These are phyloP conservation scores for Salix brachista DNA, from an alignment of 345 rosid species.

Conservation along the genomic window DNA sequence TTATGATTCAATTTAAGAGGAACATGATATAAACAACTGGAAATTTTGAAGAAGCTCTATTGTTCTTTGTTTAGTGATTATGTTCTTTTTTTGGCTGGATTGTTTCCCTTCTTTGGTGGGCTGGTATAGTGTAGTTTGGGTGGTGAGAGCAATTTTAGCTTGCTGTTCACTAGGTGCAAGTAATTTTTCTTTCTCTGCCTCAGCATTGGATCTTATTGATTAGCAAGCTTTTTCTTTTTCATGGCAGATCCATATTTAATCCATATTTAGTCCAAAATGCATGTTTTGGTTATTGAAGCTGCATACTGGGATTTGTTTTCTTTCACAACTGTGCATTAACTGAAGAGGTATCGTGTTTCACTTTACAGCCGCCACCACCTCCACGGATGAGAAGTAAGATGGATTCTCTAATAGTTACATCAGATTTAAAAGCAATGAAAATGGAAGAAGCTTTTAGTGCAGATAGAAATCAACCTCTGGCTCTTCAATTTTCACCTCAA, in stretches of 20 bases:
- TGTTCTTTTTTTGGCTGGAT: too few species aligned
- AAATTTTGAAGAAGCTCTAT: too few species aligned
- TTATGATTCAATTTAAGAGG: neutral
- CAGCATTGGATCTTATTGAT: neutral
- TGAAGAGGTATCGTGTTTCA: neutral
- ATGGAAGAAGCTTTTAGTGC: slow-evolving; percentile 36
- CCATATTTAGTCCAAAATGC: too few species aligned
- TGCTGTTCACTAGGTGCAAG: too few species aligned
- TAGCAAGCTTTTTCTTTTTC: too few species aligned
- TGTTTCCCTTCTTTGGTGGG: too few species aligned
- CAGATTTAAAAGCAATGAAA: slow-evolving; percentile 57
- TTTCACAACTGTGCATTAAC: neutral
- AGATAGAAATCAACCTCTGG: slow-evolving; percentile 26
- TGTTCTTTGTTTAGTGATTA: too few species aligned
- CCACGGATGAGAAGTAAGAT: slow-evolving; percentile 73
- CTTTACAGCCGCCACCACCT: slow-evolving; percentile 73
- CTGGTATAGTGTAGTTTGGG: too few species aligned
- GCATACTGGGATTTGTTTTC: neutral
- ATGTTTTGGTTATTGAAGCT: neutral
- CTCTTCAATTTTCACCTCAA: slow-evolving; percentile 24
- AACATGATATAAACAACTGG: too few species aligned
- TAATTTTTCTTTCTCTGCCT: neutral
- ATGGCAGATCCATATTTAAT: too few species aligned
- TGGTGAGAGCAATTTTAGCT: too few species aligned
- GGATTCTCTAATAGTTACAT: slow-evolving; percentile 76